Percentiles rank a stretch among this genome's conserved stretches.
These are phyloP conservation scores for Solanum dulcamara DNA, from an alignment of 257 asterid genomes.

Conservation along the genomic window DNA sequence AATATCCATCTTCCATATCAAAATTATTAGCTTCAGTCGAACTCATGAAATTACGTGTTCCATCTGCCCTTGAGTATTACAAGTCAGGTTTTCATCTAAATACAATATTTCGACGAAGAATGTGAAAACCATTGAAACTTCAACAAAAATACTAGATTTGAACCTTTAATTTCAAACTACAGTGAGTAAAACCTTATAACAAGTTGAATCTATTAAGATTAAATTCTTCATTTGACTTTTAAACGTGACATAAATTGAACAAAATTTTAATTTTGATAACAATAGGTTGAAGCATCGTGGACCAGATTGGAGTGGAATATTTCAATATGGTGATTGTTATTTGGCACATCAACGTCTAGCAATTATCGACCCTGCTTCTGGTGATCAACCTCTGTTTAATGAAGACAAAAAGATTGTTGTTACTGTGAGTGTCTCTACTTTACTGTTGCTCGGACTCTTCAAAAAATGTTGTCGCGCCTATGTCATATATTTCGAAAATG, in stretches of 20 bases:
- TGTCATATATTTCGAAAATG: background rate
- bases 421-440: constrained; percentile 30
- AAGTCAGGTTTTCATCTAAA: too few species aligned
- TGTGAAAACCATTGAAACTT: too few species aligned
- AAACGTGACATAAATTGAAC: background rate
- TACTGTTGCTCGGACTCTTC: background rate
- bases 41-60: too few species aligned
- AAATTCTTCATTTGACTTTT: background rate
- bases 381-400: constrained; percentile 87
- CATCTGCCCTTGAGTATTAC: too few species aligned
- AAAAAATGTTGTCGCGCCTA: background rate
- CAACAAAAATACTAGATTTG: background rate
- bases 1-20: too few species aligned
- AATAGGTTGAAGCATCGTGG: constrained; percentile 94
- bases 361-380: constrained; percentile 91
- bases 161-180: background rate
- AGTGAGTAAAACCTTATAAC: background rate
- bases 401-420: constrained; percentile 73
- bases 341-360: constrained; percentile 91
- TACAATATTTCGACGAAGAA: too few species aligned
- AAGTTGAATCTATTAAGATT: background rate
- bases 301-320: constrained; percentile 98
- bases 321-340: constrained; percentile 68
- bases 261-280: background rate
- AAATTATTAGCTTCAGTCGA: too few species aligned